phyloP scores from a whole-genome alignment of 352 stramenopile species.

The Phytophthora sansomeana region DNA sequence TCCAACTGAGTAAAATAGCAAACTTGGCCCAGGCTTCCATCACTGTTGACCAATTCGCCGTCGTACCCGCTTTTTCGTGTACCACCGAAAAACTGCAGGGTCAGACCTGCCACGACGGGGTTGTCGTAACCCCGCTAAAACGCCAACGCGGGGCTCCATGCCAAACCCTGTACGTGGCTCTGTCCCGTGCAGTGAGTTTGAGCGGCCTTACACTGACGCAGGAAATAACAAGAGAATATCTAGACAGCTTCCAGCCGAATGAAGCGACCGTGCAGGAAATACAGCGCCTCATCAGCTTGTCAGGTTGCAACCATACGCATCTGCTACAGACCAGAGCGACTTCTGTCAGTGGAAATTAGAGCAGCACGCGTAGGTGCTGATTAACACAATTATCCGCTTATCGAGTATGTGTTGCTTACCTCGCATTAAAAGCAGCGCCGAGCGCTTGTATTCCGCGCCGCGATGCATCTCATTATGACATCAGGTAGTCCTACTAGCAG shows the following conservation, averaged over 20 bases:
- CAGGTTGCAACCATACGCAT: background rate
- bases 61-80: slow-evolving; percentile 24
- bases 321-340: background rate
- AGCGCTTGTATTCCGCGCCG: too few relatives aligned
- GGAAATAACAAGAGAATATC: slow-evolving; percentile 4
- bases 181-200: slow-evolving; percentile 4
- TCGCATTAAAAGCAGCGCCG: too few relatives aligned
- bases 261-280: background rate
- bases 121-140: background rate
- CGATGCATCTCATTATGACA: background rate
- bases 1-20: background rate
- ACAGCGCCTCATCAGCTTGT: slow-evolving; percentile 1
- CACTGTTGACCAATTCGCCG: slow-evolving; percentile 21
- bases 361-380: background rate
- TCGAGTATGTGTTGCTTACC: background rate
- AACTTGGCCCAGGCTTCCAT: slow-evolving; percentile 7
- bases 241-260: background rate
- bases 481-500: background rate
- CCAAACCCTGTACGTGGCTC: slow-evolving; percentile 7
- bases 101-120: background rate
- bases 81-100: slow-evolving; percentile 34
- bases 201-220: background rate
- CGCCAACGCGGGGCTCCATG: background rate
- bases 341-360: background rate
- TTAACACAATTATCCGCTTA: background rate